These are phyloP conservation scores for Talaromyces islandicus DNA, from an alignment of 2,329 filamentous ascomycete genomes.

Conservation along the genomic window DNA sequence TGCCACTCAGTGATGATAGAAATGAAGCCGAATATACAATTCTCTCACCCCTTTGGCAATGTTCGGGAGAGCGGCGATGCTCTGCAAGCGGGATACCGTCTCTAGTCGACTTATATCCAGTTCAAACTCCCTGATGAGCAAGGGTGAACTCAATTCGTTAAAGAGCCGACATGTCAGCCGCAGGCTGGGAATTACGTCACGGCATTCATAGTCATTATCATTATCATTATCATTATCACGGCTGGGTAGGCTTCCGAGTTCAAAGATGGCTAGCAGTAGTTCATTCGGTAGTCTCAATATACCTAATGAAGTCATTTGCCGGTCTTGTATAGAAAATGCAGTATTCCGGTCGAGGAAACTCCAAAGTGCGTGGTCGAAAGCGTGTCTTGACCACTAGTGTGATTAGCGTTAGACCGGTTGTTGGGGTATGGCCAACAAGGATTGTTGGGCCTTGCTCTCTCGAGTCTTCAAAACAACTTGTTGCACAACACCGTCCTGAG, in stretches of 20 bases:
- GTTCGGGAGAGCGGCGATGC: background rate
- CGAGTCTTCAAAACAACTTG: background rate
- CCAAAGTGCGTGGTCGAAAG: background rate
- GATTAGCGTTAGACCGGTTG: background rate
- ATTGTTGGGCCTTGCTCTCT: background rate
- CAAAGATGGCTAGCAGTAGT: background rate
- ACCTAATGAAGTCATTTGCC: background rate
- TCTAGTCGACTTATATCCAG: background rate
- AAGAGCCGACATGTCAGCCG: conserved; percentile 1
- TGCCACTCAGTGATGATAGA: conserved; percentile 5
- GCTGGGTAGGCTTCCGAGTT: too few species aligned
- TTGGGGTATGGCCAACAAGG: background rate
- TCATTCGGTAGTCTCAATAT: background rate
- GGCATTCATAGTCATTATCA: too few species aligned
- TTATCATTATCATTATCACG: too few species aligned
- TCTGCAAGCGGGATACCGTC: background rate
- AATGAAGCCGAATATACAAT: conserved; percentile 1
- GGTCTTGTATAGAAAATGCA: background rate
- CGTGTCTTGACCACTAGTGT: background rate
- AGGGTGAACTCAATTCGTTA: background rate
- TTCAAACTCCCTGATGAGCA: background rate
- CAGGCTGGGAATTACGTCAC: conserved; percentile 4
- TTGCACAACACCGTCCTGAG: background rate
- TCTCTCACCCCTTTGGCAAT: background rate
- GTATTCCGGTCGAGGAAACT: background rate